Base-by-base conservation (phyloP, 306 rosid species). In the Prunus campanulata region DNA sequence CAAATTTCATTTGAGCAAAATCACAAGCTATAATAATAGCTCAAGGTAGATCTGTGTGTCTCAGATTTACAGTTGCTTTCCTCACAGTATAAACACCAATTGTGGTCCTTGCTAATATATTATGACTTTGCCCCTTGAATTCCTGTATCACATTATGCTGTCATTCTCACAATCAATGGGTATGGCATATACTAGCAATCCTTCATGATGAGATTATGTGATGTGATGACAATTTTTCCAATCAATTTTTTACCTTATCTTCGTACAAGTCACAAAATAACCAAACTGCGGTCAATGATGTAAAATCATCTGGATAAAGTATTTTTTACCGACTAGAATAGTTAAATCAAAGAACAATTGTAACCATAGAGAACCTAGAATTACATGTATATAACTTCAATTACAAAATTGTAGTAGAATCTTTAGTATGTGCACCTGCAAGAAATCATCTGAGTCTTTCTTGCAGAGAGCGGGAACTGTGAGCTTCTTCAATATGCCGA, bases 401-500 rank as follows among this genome's bases (percentile, higher is more conserved):
- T 68, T 60, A 72, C 82, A 88, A 88, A 88, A 83, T 75, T 78
- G 83, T 61, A 55, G 77, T 55, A 71, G 74, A 76, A 68, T 76
- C 75, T 68, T 75, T 70, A 75, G 63, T 71, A 79, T 42, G 59
- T 76, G 69, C 82, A 75, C 83, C 76, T 56, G 72, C 70, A 82
- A 69, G 74, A 74, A 75, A 85, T 90, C 79, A 87, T 84, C 80
- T 63, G 51, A 74, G 74, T 56, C 81, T 77, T 86, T 87, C 84
- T 75, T 81, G 83, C 76, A 15, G 81, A 66, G 82, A 71, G 70
- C 52, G 87, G 66, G 89, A 82, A 39, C 57, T 79, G 83, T 81
- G 87, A n/a, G 83, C 68, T 50, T 92, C 91, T 87, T 96, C 99
- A 68, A 92, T 81, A 60, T 84, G 86, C n/a, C 98, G 87, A 72